Evolutionary conservation across 495 filamentous ascomycete species (phyloP), one percentile per base, ranked within the genome.

Genomic region (Apodospora peruviana): DNA sequence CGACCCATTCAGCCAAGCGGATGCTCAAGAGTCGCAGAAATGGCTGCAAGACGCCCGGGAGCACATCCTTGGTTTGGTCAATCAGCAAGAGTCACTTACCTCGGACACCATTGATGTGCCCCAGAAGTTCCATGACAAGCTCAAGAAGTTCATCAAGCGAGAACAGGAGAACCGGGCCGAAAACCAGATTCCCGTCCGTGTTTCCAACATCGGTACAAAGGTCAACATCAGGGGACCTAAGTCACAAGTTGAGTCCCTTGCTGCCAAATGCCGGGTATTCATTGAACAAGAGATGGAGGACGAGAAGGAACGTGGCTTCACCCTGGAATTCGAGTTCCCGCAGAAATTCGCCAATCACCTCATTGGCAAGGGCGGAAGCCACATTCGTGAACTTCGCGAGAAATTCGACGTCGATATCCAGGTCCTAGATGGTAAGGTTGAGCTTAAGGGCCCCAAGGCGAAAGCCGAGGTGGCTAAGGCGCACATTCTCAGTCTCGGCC

Each of bases 401-500:
- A 89, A 93, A 62, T 95, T 94, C 56, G 94, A 97, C 62, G 94
- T 99, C 25, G 93, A 97, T 38, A 96, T 99, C 56, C 87, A 94
- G 61, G 81, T 97, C 27, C 87, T 95, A 38, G 77, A 83, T 48
- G 80, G 81, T 19, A 75, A 75, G 50, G 77, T 82, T n/a, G 75
- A 78, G 48, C 68, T 84, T 11, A 82, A 76, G 52, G 81, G 80
- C 34, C 76, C 79, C 24, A 75, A 77, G 58, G 76, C 77, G 32
- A 80, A 82, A 72, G 88, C 90, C 7, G 89, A 95, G 61, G 85
- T 82, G 21, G 86, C 87, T 52, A 90, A 83, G 62, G 58, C 79
- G 21, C 81, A 90, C 52, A 94, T 96, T 60, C 65, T 82, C 45
- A 76, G 80, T 44, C 66, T 93, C 54, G 85, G 75, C 38, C 88